phyloP scores from a whole-genome alignment of 2,329 filamentous ascomycete species.

The Fonsecaea monophora region DNA sequence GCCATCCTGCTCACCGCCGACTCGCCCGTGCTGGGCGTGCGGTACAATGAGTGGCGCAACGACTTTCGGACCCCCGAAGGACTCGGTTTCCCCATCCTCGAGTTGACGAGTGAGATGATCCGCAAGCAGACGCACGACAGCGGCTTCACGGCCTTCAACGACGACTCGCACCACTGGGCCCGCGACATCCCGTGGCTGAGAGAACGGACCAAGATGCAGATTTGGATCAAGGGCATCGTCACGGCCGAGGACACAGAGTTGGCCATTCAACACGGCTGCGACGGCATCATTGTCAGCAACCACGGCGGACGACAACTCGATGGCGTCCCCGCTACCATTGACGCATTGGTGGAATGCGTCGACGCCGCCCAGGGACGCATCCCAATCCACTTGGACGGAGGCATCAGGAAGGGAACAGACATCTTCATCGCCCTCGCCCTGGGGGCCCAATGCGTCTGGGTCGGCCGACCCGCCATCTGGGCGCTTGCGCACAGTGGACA shows the following conservation, averaged over 20 bases:
- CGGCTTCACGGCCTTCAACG: conserved; percentile 38
- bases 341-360: conserved; percentile 42
- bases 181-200: conserved; percentile 58
- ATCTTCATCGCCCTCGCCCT: conserved; percentile 64
- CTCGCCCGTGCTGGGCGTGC: conserved; percentile 57
- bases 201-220: conserved; percentile 43
- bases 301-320: conserved; percentile 50
- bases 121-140: conserved; percentile 25
- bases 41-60: conserved; percentile 61
- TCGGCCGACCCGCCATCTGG: conserved; percentile 58
- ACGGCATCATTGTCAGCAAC: conserved; percentile 48
- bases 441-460: conserved; percentile 58
- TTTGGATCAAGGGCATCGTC: conserved; percentile 36
- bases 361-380: conserved; percentile 41
- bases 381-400: conserved; percentile 59
- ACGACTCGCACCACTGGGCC: conserved; percentile 57
- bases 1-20: conserved; percentile 61
- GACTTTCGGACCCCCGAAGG: conserved; percentile 49
- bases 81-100: conserved; percentile 37
- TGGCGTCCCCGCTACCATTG: conserved; percentile 47
- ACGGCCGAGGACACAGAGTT: conserved; percentile 47
- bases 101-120: conserved; percentile 34
- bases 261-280: conserved; percentile 44
- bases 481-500: conserved; percentile 48
- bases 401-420: conserved; percentile 62